Evolutionary conservation across 345 rosid species (phyloP).

Genomic region (Citrus reticulata): DNA sequence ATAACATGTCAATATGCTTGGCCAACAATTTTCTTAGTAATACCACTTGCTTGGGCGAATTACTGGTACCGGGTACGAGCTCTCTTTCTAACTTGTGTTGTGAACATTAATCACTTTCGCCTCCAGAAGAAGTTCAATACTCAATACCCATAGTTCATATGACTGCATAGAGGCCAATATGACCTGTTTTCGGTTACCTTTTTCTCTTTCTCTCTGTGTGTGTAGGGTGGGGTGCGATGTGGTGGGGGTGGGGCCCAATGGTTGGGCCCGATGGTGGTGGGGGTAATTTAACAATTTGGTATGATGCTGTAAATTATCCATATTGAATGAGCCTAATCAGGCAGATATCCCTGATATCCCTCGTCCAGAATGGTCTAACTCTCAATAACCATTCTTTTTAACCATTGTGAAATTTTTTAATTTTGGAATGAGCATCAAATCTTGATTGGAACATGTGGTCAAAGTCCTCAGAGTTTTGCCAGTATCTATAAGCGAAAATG

Average conservation of each 20-base stretch:
- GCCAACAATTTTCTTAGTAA: conserved; percentile 77
- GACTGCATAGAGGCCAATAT: not conserved
- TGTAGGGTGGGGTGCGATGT: no score
- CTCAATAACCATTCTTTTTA: not conserved
- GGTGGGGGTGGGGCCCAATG: no score
- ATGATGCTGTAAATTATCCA: not conserved
- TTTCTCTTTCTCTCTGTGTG: not conserved
- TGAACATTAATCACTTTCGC: not conserved
- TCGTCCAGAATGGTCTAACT: not conserved
- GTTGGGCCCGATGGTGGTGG: no score
- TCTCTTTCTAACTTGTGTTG: not conserved
- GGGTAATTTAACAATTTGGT: not conserved
- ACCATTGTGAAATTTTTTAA: not conserved
- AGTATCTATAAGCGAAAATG: not conserved
- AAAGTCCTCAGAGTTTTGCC: not conserved
- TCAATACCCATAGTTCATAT: not conserved
- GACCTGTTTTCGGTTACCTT: no score
- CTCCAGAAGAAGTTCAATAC: not conserved
- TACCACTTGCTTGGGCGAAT: conserved; percentile 91
- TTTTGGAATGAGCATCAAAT: not conserved
- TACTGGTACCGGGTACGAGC: conserved; percentile 81
- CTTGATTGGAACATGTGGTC: not conserved
- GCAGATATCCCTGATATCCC: not conserved
- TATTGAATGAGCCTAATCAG: not conserved
- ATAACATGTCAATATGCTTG: conserved; percentile 91